These are phyloP conservation scores for Kazachstania psychrophila DNA, from an alignment of 805 yeast species.

Conservation along the genomic window DNA sequence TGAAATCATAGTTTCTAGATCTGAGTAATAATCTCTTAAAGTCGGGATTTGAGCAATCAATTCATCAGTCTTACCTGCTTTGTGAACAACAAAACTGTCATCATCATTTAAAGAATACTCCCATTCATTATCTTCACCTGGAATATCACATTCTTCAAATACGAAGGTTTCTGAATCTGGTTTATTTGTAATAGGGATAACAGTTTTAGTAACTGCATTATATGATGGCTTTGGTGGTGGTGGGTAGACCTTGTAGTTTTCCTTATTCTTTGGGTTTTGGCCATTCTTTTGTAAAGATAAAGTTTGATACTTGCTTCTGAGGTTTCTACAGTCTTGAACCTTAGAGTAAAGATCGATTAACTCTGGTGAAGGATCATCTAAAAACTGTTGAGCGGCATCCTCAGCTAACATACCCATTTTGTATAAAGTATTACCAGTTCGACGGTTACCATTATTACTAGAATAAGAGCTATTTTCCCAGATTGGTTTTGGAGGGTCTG, in stretches of 20 bases:
- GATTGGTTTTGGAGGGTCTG: slow-evolving; percentile 14
- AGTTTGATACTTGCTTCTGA: slow-evolving; percentile 68
- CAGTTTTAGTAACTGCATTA: slow-evolving; percentile 51
- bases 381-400: slow-evolving; percentile 41
- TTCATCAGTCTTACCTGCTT: slow-evolving; percentile 28
- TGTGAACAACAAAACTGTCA: slow-evolving; percentile 60
- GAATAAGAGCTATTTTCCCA: neutral
- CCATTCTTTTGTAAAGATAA: slow-evolving; percentile 62
- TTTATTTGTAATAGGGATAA: slow-evolving; percentile 32
- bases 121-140: slow-evolving; percentile 41
- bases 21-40: slow-evolving; percentile 75
- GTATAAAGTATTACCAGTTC: slow-evolving; percentile 19
- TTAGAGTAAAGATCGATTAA: slow-evolving; percentile 53
- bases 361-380: slow-evolving; percentile 59
- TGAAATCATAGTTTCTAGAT: slow-evolving; percentile 61
- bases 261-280: slow-evolving; percentile 77
- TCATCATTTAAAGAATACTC: slow-evolving; percentile 48
- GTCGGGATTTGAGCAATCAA: slow-evolving; percentile 61
- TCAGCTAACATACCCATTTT: slow-evolving; percentile 40
- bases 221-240: slow-evolving; percentile 89
- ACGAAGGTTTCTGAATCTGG: slow-evolving; percentile 39
- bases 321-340: slow-evolving; percentile 54
- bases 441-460: neutral
- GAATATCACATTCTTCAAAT: slow-evolving; percentile 35
- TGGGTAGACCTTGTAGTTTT: slow-evolving; percentile 77